Evolutionary conservation across 306 rosid genomes (phyloP).

Genomic region (Glycine latifolia): DNA sequence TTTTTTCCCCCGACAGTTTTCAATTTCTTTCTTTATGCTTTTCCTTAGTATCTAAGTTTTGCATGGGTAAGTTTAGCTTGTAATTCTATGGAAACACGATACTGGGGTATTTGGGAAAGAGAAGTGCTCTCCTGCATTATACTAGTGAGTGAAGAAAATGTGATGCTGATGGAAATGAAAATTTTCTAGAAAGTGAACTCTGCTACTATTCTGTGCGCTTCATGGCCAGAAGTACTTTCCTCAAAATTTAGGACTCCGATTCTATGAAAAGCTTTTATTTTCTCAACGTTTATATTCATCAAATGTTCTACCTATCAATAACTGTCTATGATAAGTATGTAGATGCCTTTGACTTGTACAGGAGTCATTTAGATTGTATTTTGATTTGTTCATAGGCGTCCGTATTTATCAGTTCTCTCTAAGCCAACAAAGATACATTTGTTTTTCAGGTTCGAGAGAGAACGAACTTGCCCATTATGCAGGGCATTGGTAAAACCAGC

Average conservation of each 20-base stretch:
- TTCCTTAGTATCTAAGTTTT: not conserved
- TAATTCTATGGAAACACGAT: conserved; percentile 27
- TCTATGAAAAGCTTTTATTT: conserved; percentile 4
- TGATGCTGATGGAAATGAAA: conserved; percentile 16
- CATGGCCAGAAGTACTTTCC: conserved; percentile 23
- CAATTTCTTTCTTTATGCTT: conserved; percentile 20
- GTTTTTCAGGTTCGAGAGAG: conserved; percentile 91
- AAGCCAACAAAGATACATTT: conserved; percentile 12
- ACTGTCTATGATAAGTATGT: not conserved
- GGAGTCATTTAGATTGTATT: conserved; percentile 10
- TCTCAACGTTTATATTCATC: conserved; percentile 13
- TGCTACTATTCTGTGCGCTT: conserved; percentile 12
- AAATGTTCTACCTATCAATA: not conserved
- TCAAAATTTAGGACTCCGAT: conserved; percentile 17
- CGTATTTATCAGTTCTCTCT: not conserved
- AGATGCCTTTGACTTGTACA: not conserved
- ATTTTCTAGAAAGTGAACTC: conserved; percentile 2
- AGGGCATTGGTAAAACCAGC: conserved; percentile 81
- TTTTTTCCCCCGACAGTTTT: not conserved
- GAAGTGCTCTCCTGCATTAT: conserved; percentile 7
- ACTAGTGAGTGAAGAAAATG: conserved; percentile 20
- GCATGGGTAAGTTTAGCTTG: not conserved
- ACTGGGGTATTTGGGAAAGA: conserved; percentile 8
- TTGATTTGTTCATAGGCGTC: conserved; percentile 27
- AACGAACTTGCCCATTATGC: conserved; percentile 92